Conservation (phyloP, 176 grass and related monocot species). For the Oryza punctata region DNA sequence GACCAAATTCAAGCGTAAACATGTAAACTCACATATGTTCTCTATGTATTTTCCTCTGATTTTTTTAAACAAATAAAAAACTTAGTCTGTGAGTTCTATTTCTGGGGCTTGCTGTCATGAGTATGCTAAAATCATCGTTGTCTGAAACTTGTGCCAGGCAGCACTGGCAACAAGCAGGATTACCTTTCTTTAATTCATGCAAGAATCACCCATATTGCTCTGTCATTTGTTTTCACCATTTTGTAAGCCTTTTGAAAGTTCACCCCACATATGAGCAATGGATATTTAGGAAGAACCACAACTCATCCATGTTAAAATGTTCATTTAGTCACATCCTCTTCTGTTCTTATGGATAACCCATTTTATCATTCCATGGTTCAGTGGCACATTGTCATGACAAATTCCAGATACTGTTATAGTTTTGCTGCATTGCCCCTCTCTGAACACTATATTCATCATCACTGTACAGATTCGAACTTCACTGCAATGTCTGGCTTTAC, state of each 20-base stretch:
- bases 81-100: neutral
- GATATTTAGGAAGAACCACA: neutral
- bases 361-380: conserved; percentile 23
- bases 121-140: neutral
- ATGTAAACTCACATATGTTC: conserved; percentile 24
- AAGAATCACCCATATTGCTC: neutral
- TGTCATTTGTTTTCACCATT: neutral
- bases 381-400: neutral
- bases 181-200: neutral
- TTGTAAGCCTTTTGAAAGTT: conserved; percentile 10
- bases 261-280: neutral
- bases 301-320: conserved; percentile 10
- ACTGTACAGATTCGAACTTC: conserved; percentile 73
- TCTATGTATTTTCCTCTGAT: neutral
- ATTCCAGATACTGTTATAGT: neutral
- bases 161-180: neutral
- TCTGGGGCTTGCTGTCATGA: neutral
- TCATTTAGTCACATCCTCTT: conserved; percentile 1
- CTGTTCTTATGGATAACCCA: neutral
- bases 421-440: conserved; percentile 4
- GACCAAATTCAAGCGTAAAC: neutral
- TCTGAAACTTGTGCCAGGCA: neutral
- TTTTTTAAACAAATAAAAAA: neutral
- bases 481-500: conserved; percentile 70
- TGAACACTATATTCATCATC: conserved; percentile 23